These are phyloP conservation scores for Plantago coronopus DNA, from an alignment of 305 asterid genomes.

Conservation along the genomic window DNA sequence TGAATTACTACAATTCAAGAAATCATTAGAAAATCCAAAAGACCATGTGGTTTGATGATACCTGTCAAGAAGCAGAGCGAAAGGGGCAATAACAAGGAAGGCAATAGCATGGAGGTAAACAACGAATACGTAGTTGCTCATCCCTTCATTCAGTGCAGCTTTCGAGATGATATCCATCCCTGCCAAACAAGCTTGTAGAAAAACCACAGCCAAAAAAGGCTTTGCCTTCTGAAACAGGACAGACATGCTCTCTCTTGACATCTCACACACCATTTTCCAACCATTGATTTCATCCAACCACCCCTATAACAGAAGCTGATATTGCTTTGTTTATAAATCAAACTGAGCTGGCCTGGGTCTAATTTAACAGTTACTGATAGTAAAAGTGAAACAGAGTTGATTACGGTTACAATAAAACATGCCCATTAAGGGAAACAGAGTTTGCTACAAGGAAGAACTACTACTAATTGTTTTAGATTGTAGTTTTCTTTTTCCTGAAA, in stretches of 20 bases:
- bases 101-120: slow-evolving; percentile 88
- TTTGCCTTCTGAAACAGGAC: slow-evolving; percentile 37
- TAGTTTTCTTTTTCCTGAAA: too few species aligned
- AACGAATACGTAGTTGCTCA: slow-evolving; percentile 89
- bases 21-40: neutral
- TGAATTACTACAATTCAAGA: neutral
- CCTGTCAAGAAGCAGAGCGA: slow-evolving; percentile 79
- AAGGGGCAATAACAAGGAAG: slow-evolving; percentile 72
- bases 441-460: slow-evolving; percentile 1
- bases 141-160: slow-evolving; percentile 85
- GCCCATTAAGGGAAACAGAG: neutral
- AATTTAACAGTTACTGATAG: too few species aligned
- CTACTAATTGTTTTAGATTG: neutral
- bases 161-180: slow-evolving; percentile 92
- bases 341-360: neutral
- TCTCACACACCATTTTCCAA: slow-evolving; percentile 12
- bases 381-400: slow-evolving; percentile 1
- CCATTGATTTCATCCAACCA: neutral
- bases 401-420: neutral
- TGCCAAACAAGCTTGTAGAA: slow-evolving; percentile 77
- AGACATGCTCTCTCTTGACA: slow-evolving; percentile 19
- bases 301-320: neutral
- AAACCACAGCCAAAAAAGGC: slow-evolving; percentile 68
- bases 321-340: neutral
- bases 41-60: slow-evolving; percentile 7